phyloP scores from a whole-genome alignment of 768 basidiomycete genomes.

The Hericium rajendrae region DNA sequence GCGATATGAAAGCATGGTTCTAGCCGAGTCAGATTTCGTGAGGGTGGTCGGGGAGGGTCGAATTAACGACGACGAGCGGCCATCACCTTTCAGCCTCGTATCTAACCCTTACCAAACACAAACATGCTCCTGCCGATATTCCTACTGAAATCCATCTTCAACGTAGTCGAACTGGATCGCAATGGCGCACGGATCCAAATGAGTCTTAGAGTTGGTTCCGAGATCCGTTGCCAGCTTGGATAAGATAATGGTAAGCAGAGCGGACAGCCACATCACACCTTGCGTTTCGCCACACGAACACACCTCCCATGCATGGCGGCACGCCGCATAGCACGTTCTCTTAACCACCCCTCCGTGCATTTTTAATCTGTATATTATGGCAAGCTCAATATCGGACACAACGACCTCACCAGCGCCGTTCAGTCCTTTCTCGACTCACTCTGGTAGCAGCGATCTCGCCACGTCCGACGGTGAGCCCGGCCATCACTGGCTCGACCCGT shows the following conservation, averaged over 20 bases:
- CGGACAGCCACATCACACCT: neutral
- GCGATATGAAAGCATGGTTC: too few species aligned
- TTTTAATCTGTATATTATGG: constrained; percentile 16
- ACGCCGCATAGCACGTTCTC: constrained; percentile 1
- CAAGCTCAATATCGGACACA: constrained; percentile 25
- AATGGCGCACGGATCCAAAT: too few species aligned
- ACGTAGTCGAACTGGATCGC: too few species aligned
- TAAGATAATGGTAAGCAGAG: neutral
- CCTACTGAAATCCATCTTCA: too few species aligned
- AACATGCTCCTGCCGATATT: too few species aligned
- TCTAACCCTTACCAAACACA: too few species aligned
- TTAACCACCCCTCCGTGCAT: neutral
- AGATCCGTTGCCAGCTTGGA: neutral
- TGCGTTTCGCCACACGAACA: neutral
- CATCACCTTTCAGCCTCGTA: too few species aligned
- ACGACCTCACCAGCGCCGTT: constrained; percentile 27
- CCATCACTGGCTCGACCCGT: neutral
- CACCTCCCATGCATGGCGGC: neutral
- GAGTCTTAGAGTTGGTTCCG: neutral
- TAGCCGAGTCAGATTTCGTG: too few species aligned
- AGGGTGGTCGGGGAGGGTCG: too few species aligned
- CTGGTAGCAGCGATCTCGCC: constrained; percentile 22
- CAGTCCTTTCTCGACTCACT: constrained; percentile 28
- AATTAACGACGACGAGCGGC: too few species aligned
- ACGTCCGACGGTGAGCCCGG: constrained; percentile 27